These are phyloP conservation scores for Scleroderma citrinum DNA, from an alignment of 768 basidiomycete species.

Conservation along the genomic window DNA sequence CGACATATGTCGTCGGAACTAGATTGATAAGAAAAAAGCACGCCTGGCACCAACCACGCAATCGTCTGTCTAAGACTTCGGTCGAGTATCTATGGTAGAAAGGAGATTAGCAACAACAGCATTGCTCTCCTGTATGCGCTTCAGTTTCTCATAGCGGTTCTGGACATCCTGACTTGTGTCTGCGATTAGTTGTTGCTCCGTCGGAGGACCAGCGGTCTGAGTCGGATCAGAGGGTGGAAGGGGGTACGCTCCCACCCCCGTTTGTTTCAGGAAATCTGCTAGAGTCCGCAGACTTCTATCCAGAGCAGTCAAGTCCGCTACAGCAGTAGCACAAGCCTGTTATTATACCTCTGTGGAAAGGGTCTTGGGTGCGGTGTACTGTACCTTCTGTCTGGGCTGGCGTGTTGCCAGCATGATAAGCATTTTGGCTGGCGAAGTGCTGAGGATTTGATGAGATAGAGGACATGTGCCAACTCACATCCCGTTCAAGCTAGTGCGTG, in stretches of 20 bases:
- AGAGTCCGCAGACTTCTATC: constrained; percentile 44
- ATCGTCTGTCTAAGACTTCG: neutral
- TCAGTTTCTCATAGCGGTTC: constrained; percentile 43
- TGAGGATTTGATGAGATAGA: too few relatives aligned
- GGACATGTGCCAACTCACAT: constrained; percentile 39
- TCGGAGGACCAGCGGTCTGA: constrained; percentile 23
- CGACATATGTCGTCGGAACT: neutral
- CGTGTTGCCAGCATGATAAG: constrained; percentile 51
- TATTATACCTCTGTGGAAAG: neutral
- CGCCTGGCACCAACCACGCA: too few relatives aligned
- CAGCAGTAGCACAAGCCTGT: neutral
- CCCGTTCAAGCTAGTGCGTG: constrained; percentile 42
- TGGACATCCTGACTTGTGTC: constrained; percentile 40
- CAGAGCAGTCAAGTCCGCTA: constrained; percentile 47
- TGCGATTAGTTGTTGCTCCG: constrained; percentile 41
- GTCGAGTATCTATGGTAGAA: neutral
- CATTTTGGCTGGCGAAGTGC: constrained; percentile 43
- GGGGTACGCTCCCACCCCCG: constrained; percentile 65
- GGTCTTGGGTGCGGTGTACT: too few relatives aligned
- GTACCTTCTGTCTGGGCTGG: constrained; percentile 53
- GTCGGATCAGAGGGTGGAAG: constrained; percentile 30
- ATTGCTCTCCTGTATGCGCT: constrained; percentile 52
- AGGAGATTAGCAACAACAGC: constrained; percentile 45
- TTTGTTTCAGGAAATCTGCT: constrained; percentile 44
- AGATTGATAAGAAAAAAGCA: neutral